Evolutionary conservation across 75 land plant genomes (phyloP).

Genomic region (Picea sitchensis): DNA sequence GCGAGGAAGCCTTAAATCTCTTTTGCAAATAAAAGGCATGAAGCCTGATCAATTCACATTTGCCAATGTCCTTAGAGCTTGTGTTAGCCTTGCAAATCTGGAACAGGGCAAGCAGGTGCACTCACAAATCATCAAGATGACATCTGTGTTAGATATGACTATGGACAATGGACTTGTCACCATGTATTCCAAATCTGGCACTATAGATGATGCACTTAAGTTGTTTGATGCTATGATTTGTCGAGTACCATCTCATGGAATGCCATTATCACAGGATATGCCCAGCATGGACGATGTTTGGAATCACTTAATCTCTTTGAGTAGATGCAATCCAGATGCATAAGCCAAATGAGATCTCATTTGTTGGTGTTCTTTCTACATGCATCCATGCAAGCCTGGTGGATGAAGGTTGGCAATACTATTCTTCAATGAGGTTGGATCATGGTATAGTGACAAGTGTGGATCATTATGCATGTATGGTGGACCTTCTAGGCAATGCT

Average conservation of each 20-base stretch:
- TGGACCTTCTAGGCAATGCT: slow-evolving; percentile 11
- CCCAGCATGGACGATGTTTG: not conserved
- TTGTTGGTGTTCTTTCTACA: slow-evolving; percentile 12
- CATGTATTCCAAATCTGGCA: slow-evolving; percentile 19
- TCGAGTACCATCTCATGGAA: slow-evolving; percentile 1
- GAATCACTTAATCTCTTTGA: not conserved
- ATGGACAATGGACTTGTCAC: slow-evolving; percentile 19
- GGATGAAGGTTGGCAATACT: slow-evolving; percentile 1
- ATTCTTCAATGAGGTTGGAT: not conserved
- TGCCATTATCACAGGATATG: slow-evolving; percentile 5
- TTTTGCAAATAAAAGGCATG: too few species aligned
- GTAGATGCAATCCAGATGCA: slow-evolving; percentile 8
- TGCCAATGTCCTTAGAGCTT: slow-evolving; percentile 10
- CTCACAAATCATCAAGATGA: not conserved
- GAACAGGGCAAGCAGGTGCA: slow-evolving; percentile 17
- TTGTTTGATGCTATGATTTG: slow-evolving; percentile 1
- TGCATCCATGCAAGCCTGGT: slow-evolving; percentile 9
- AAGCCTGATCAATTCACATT: too few species aligned
- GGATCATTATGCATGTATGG: slow-evolving; percentile 14
- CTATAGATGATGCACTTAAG: not conserved
- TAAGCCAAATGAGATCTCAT: slow-evolving; percentile 9
- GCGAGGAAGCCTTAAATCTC: slow-evolving; percentile 5
- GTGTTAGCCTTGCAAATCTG: not conserved
- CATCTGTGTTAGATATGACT: not conserved
- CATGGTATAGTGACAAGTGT: slow-evolving; percentile 1